These are phyloP conservation scores for Colletotrichum chrysophilum DNA, from an alignment of 2,329 filamentous ascomycete species.

Conservation along the genomic window DNA sequence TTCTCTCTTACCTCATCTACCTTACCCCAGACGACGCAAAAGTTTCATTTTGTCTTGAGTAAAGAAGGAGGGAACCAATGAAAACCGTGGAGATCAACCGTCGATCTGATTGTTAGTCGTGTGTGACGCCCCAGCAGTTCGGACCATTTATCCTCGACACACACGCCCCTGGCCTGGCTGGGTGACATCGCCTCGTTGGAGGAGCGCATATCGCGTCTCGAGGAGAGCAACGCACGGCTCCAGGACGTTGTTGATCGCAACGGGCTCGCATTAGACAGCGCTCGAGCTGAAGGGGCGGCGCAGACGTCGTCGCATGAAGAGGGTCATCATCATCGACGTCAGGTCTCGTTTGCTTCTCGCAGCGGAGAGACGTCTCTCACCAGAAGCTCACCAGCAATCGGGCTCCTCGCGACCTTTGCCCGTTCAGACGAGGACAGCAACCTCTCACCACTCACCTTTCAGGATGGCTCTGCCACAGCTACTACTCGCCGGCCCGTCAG, in stretches of 20 bases:
- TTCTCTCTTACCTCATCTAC: not conserved
- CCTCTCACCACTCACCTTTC: not conserved
- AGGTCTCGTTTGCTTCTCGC: not conserved
- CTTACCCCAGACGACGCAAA: not conserved
- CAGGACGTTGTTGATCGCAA: not conserved
- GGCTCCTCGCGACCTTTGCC: not conserved
- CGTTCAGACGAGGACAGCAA: not conserved
- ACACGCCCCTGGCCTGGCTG: not conserved
- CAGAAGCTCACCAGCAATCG: not conserved
- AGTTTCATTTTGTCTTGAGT: not conserved
- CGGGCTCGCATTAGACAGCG: not conserved
- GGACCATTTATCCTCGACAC: conserved; percentile 15
- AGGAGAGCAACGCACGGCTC: not conserved
- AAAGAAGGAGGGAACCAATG: not conserved
- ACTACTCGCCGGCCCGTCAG: not conserved
- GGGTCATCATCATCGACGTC: not conserved
- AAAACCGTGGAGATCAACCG: not conserved
- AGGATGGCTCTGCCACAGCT: not conserved
- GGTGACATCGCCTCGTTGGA: not conserved
- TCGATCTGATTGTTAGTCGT: not conserved
- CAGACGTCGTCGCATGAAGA: not conserved
- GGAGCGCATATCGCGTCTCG: not conserved
- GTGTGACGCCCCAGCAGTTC: conserved; percentile 20
- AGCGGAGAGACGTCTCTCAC: not conserved
- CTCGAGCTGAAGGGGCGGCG: not conserved